These are phyloP conservation scores for Claviceps sp. DNA, from an alignment of 2,329 filamentous ascomycete genomes.

Conservation along the genomic window DNA sequence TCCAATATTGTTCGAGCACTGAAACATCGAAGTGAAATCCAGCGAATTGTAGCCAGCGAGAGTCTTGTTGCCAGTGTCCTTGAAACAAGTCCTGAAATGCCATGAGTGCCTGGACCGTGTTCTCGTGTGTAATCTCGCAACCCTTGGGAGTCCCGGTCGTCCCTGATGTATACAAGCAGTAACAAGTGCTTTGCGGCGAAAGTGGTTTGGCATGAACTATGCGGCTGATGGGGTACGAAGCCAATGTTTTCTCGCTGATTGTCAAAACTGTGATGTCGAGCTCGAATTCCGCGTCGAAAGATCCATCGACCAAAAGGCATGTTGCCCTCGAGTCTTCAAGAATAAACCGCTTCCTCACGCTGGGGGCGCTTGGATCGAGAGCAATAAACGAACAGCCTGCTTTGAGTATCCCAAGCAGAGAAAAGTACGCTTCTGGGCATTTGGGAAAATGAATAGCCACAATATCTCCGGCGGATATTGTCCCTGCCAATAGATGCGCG, in stretches of 20 bases:
- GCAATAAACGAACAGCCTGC: slow-evolving; percentile 71
- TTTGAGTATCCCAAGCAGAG: slow-evolving; percentile 71
- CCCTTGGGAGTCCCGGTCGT: slow-evolving; percentile 81
- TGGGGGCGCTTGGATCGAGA: slow-evolving; percentile 61
- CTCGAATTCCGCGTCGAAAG: background rate
- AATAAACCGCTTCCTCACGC: slow-evolving; percentile 64
- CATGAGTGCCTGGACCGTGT: slow-evolving; percentile 78
- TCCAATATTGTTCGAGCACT: slow-evolving; percentile 90
- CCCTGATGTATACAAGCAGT: slow-evolving; percentile 78
- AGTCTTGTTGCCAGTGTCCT: slow-evolving; percentile 57
- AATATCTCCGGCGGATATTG: slow-evolving; percentile 43
- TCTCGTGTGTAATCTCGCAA: slow-evolving; percentile 78
- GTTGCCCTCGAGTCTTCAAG: slow-evolving; percentile 56
- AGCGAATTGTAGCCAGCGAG: slow-evolving; percentile 84
- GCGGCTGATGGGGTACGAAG: slow-evolving; percentile 8
- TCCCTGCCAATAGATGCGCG: slow-evolving; percentile 45
- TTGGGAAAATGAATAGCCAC: slow-evolving; percentile 75
- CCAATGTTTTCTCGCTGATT: slow-evolving; percentile 20
- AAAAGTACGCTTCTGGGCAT: slow-evolving; percentile 70
- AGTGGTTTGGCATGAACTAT: slow-evolving; percentile 9
- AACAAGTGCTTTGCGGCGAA: slow-evolving; percentile 47
- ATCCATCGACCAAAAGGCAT: slow-evolving; percentile 44
- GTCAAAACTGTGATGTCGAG: background rate
- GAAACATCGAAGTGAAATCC: slow-evolving; percentile 93
- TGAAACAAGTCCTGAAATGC: slow-evolving; percentile 69